Evolutionary conservation across 345 rosid species (phyloP).

Genomic region (Turritis glabra): DNA sequence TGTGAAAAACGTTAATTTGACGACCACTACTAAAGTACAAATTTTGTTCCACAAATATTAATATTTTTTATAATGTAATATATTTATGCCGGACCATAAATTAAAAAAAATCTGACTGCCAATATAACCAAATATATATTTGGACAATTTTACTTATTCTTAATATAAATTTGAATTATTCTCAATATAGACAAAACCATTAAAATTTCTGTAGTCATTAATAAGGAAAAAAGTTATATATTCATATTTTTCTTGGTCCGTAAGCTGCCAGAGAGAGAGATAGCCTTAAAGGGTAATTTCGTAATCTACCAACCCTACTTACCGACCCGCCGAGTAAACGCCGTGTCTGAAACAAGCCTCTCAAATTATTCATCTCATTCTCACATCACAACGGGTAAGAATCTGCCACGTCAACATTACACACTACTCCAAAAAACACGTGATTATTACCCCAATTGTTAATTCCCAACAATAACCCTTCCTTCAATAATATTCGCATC

Average conservation of each 20-base stretch:
- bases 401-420: constrained; percentile 14
- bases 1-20: not conserved
- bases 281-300: not conserved
- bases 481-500: constrained; percentile 23
- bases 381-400: not conserved
- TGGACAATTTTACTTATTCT: not conserved
- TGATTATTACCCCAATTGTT: not conserved
- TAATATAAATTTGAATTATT: not conserved
- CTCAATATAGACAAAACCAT: not conserved
- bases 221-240: not conserved
- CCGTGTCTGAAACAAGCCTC: constrained; percentile 11
- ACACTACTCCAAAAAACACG: constrained; percentile 11
- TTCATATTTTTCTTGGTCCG: not conserved
- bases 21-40: too few relatives aligned
- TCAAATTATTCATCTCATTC: not conserved
- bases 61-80: not conserved
- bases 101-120: constrained; percentile 1
- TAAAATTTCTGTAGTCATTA: not conserved
- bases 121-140: not conserved
- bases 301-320: not conserved
- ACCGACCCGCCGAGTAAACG: constrained; percentile 30
- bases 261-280: not conserved
- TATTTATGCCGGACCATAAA: not conserved
- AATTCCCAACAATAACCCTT: constrained; percentile 15
- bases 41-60: too few relatives aligned